phyloP scores from a whole-genome alignment of 352 stramenopile genomes.

The Pythium brassicae region DNA sequence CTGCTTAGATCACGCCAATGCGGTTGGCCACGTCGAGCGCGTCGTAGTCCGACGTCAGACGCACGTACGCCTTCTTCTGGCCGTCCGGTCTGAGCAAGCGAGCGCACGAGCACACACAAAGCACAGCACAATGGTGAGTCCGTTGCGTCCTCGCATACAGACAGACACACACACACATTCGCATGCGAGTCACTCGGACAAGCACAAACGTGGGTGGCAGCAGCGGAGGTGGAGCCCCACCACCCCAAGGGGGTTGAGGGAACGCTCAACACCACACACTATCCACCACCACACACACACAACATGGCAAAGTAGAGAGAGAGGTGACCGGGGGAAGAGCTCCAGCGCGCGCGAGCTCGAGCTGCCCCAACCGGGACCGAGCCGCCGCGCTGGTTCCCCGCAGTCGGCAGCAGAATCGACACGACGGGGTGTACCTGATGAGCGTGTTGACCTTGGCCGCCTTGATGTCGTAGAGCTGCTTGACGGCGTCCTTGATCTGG shows the following conservation, averaged over 20 bases:
- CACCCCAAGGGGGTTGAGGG: not conserved
- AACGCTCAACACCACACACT: not conserved
- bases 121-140: constrained; percentile 26
- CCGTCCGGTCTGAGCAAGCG: constrained; percentile 93
- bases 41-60: constrained; percentile 98
- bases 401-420: constrained; percentile 56
- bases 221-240: not conserved
- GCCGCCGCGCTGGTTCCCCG: constrained; percentile 13
- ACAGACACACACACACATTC: constrained; percentile 15
- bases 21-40: constrained; percentile 99
- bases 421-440: constrained; percentile 93
- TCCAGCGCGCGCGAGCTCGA: constrained; percentile 7
- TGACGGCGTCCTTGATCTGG: constrained; percentile 99
- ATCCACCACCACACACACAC: not conserved
- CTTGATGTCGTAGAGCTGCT: constrained; percentile 99
- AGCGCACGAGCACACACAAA: constrained; percentile 9
- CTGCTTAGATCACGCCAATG: constrained; percentile 99
- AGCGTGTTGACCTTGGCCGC: constrained; percentile 99
- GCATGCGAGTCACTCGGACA: constrained; percentile 1
- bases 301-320: not conserved
- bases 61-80: constrained; percentile 99
- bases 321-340: constrained; percentile 5
- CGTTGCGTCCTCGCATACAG: not conserved
- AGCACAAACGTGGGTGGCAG: constrained; percentile 21
- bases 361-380: constrained; percentile 11